Evolutionary conservation across 805 yeast genomes (phyloP).

Genomic region (Wickerhamomyces bovis): DNA sequence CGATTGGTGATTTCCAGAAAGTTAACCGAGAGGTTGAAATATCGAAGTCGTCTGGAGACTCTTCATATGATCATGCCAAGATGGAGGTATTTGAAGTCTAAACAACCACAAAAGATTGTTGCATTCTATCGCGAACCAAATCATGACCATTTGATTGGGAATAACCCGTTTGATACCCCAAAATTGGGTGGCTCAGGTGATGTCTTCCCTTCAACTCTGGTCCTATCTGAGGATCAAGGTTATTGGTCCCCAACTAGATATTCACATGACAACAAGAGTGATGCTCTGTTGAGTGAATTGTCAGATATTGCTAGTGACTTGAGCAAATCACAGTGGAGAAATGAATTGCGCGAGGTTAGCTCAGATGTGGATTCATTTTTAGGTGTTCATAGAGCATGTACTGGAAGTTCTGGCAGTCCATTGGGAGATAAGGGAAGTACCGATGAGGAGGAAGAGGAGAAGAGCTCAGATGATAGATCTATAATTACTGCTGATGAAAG

Average conservation of each 20-base stretch:
- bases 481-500: neutral
- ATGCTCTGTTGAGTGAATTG: constrained; percentile 9
- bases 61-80: constrained; percentile 31
- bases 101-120: constrained; percentile 3
- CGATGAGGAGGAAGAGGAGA: neutral
- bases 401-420: neutral
- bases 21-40: constrained; percentile 38
- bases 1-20: constrained; percentile 52
- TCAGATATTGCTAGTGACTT: constrained; percentile 13
- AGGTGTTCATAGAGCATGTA: neutral
- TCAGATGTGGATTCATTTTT: neutral
- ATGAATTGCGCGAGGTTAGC: constrained; percentile 6
- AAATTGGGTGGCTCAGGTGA: neutral
- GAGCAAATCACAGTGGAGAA: constrained; percentile 15
- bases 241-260: constrained; percentile 17
- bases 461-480: neutral
- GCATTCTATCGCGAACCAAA: neutral
- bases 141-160: neutral
- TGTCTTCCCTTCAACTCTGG: neutral
- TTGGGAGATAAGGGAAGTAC: neutral
- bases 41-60: constrained; percentile 28
- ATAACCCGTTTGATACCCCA: constrained; percentile 3
- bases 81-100: constrained; percentile 25
- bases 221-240: constrained; percentile 3
- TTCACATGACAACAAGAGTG: constrained; percentile 1